Conservation (phyloP, 2,329 filamentous ascomycete genomes). For the Pezicula radicicola region DNA sequence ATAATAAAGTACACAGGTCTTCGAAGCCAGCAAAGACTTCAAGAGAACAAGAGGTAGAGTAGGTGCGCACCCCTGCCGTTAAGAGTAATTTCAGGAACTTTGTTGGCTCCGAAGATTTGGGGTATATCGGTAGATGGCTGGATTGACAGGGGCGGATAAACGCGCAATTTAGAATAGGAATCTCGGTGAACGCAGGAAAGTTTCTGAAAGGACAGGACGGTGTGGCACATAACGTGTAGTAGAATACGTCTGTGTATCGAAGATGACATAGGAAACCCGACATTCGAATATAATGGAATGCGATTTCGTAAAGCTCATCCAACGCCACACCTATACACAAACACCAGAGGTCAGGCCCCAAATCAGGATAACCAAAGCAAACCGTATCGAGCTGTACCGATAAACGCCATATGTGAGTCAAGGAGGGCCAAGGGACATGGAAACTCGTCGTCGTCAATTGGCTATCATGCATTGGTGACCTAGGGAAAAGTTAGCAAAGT, state of each 20-base stretch:
- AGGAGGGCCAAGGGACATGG: slow-evolving; percentile 24
- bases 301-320: slow-evolving; percentile 22
- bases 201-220: slow-evolving; percentile 29
- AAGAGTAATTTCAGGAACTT: not conserved
- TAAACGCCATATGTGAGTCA: slow-evolving; percentile 25
- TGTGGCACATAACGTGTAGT: slow-evolving; percentile 15
- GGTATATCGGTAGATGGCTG: not conserved
- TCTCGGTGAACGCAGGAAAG: slow-evolving; percentile 5
- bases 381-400: slow-evolving; percentile 16
- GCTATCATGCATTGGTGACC: slow-evolving; percentile 58
- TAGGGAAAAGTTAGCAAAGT: slow-evolving; percentile 20
- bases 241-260: slow-evolving; percentile 15
- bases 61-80: not conserved
- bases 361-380: slow-evolving; percentile 19
- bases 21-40: not conserved
- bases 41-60: not conserved
- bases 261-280: slow-evolving; percentile 15
- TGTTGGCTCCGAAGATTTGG: not conserved
- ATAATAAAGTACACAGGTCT: slow-evolving; percentile 3
- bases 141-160: not conserved
- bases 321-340: slow-evolving; percentile 30
- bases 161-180: slow-evolving; percentile 7
- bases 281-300: slow-evolving; percentile 14
- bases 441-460: slow-evolving; percentile 36
- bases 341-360: slow-evolving; percentile 19